Conservation (phyloP, 2,329 filamentous ascomycete species). For the Mycocentrospora acerina region DNA sequence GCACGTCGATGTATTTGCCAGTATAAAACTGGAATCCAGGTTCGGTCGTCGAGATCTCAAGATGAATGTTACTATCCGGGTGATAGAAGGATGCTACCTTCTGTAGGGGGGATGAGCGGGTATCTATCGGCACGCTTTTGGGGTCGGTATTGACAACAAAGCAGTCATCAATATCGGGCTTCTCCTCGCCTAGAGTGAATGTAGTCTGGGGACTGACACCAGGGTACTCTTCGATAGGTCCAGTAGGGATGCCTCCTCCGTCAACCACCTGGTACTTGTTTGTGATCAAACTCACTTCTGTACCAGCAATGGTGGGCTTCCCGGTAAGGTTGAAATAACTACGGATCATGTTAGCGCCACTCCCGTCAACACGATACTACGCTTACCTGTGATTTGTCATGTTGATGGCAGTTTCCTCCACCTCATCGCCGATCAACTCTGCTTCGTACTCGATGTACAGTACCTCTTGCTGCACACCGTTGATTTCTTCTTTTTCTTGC, state of each 20-base stretch:
- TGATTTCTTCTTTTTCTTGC: constrained; percentile 64
- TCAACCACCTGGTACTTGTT: constrained; percentile 74
- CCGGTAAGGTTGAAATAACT: constrained; percentile 70
- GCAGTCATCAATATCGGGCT: constrained; percentile 85
- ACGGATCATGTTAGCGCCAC: constrained; percentile 1
- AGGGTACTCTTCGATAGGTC: constrained; percentile 64
- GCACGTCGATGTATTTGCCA: constrained; percentile 79
- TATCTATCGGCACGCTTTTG: constrained; percentile 52
- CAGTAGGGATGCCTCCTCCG: constrained; percentile 70
- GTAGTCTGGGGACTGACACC: constrained; percentile 64
- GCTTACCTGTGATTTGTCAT: constrained; percentile 91
- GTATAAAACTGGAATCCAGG: constrained; percentile 98
- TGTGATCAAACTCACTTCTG: constrained; percentile 59
- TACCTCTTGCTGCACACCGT: constrained; percentile 66
- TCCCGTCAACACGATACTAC: no score
- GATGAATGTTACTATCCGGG: constrained; percentile 71
- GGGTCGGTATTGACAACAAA: constrained; percentile 74
- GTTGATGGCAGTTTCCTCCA: constrained; percentile 87
- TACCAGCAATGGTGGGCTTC: constrained; percentile 62
- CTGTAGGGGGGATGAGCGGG: constrained; percentile 59
- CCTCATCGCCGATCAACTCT: constrained; percentile 69
- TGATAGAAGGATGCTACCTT: constrained; percentile 73
- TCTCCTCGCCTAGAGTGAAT: constrained; percentile 70
- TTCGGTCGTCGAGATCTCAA: constrained; percentile 88
- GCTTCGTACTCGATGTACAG: constrained; percentile 89